These are phyloP conservation scores for Chenopodium formosanum DNA, from an alignment of 148 eudicot genomes.

Conservation along the genomic window DNA sequence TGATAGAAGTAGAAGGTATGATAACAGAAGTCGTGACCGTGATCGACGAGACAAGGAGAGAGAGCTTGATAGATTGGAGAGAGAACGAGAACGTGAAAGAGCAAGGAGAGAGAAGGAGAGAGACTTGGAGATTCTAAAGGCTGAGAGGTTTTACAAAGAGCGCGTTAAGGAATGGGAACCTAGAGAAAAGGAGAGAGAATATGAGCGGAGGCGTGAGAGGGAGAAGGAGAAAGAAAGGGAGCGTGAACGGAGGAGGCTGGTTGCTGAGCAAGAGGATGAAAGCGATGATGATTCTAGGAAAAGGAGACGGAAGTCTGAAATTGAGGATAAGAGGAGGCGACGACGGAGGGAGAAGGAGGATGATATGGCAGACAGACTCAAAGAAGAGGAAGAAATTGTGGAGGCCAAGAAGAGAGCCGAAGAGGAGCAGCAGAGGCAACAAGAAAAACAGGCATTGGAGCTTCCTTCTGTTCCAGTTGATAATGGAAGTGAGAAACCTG, in stretches of 20 bases:
- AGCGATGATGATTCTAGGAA: constrained; percentile 77
- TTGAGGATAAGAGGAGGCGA: constrained; percentile 73
- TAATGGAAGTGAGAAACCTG: constrained; percentile 48
- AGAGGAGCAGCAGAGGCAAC: constrained; percentile 61
- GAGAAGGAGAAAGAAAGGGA: constrained; percentile 88
- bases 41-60: constrained; percentile 83
- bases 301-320: constrained; percentile 71
- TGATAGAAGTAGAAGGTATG: constrained; percentile 68
- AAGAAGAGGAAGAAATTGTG: constrained; percentile 81
- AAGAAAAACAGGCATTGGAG: constrained; percentile 44
- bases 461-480: constrained; percentile 34
- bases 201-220: constrained; percentile 66
- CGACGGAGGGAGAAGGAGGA: constrained; percentile 85
- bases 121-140: constrained; percentile 73
- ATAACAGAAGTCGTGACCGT: constrained; percentile 66
- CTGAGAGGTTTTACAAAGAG: constrained; percentile 70
- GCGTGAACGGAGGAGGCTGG: constrained; percentile 60
- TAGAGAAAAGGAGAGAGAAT: constrained; percentile 76
- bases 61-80: constrained; percentile 90
- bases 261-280: constrained; percentile 79
- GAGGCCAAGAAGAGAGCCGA: constrained; percentile 75
- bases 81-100: constrained; percentile 92
- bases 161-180: constrained; percentile 90
- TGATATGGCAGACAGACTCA: constrained; percentile 67
- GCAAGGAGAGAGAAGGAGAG: constrained; percentile 89